Evolutionary conservation across 2,329 filamentous ascomycete species (phyloP), one percentile per base, ranked within the genome.

Genomic region (Cytospora chrysosperma): DNA sequence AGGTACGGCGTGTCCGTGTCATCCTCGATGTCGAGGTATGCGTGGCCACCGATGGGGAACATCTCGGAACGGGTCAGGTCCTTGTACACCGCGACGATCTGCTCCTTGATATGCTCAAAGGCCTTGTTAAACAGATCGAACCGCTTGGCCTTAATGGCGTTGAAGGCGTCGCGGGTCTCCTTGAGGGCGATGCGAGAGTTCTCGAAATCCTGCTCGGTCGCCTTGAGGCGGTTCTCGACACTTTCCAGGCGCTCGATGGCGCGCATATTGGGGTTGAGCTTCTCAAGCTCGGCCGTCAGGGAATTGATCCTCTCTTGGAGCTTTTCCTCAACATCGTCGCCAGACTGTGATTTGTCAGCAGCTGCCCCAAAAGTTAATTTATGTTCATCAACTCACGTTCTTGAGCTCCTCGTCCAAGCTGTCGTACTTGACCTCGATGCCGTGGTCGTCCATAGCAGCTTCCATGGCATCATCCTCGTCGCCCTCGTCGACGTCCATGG

Each of bases 1-100:
- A 97, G 85, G 75, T 98, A 99, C 0, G 95, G 95, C 72, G 96
- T 94, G 68, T 97, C 93, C n/a, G 89, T 91, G 75, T 99, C 94
- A 74, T 97, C 93, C 75, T 89, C 87, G 64, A 96, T 93, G 72
- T 97, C 93, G 55, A 99, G 87, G 73, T 97, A 97, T 1, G 87
- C 86, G 75, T 88, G 85, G 10, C 95, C 95, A 70, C 95, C 95
- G n/a, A 98, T 84, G 0, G 94, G 93, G 74, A 96, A 97, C n/a
- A 91, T 89, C 37, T 90, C 85, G 49, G 91, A 95, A 64, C 93
- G 89, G 27, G 95, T 99, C 55, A 99, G 86, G 72, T 98, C 94
- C 72, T 93, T 93, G 82, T 99, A 99, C 28, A 98, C 95, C 59
- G 91, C 87, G 32, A 88, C 89, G 70, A 99, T 98, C 74, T 97